Percentiles rank a stretch among this genome's conserved stretches.
Evolutionary conservation across 2,329 filamentous ascomycete species (phyloP).

Genomic region (Bertia moriformis): DNA sequence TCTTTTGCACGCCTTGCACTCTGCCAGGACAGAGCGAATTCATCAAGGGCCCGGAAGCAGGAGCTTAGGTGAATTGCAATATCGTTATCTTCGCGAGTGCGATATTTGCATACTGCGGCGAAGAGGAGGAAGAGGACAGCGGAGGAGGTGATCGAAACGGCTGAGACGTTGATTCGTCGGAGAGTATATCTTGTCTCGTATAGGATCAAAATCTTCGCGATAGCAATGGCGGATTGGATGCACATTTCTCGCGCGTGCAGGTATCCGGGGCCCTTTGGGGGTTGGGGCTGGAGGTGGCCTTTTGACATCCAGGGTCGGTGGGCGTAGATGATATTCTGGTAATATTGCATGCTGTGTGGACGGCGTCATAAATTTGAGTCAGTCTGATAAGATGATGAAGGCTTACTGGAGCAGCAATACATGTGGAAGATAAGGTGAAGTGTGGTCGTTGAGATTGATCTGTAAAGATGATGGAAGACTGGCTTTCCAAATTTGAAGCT

Average conservation of each 20-base stretch:
- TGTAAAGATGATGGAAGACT: slow-evolving; percentile 7
- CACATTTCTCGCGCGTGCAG: slow-evolving; percentile 24
- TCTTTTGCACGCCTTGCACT: slow-evolving; percentile 5
- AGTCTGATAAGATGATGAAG: neutral
- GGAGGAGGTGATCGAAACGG: slow-evolving; percentile 6
- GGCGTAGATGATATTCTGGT: slow-evolving; percentile 25
- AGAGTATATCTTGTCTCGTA: slow-evolving; percentile 6
- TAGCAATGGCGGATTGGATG: slow-evolving; percentile 20
- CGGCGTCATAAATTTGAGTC: neutral
- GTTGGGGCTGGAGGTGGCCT: slow-evolving; percentile 21
- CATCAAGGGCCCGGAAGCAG: slow-evolving; percentile 7
- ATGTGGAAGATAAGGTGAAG: slow-evolving; percentile 14
- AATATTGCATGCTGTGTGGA: slow-evolving; percentile 23
- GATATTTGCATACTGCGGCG: slow-evolving; percentile 4
- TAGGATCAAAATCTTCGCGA: slow-evolving; percentile 10
- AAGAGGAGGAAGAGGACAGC: slow-evolving; percentile 6
- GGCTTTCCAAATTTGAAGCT: slow-evolving; percentile 2
- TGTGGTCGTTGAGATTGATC: neutral
- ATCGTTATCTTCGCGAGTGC: slow-evolving; percentile 3
- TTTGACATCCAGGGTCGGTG: slow-evolving; percentile 25
- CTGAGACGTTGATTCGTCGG: slow-evolving; percentile 6
- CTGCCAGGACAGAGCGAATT: slow-evolving; percentile 6
- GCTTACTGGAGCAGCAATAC: slow-evolving; percentile 21
- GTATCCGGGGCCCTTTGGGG: slow-evolving; percentile 23
- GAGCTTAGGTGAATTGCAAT: slow-evolving; percentile 4